phyloP scores from a whole-genome alignment of 2,329 filamentous ascomycete species.

The Dothideomycetes sp. region DNA sequence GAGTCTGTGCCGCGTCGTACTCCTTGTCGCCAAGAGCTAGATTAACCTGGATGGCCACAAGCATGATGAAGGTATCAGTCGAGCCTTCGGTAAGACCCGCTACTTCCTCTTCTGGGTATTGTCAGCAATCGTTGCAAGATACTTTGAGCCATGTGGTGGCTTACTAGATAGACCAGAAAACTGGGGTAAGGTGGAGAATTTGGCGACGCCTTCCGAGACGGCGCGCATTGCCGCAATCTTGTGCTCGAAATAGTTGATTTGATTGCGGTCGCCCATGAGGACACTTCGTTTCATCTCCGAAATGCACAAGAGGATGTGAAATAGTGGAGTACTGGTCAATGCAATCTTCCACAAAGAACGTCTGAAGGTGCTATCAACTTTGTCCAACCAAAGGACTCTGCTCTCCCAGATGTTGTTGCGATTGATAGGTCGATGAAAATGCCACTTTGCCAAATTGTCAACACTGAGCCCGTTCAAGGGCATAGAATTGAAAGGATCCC shows the following conservation, averaged over 20 bases:
- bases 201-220: conserved; percentile 7
- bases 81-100: conserved; percentile 2
- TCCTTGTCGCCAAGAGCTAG: conserved; percentile 8
- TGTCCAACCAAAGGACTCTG: conserved; percentile 11
- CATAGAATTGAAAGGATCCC: conserved; percentile 10
- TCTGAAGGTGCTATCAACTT: conserved; percentile 8
- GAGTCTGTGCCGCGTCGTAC: conserved; percentile 9
- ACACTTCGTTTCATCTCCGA: conserved; percentile 11
- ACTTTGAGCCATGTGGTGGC: background rate
- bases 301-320: conserved; percentile 7
- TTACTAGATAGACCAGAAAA: conserved; percentile 6
- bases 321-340: conserved; percentile 8
- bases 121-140: background rate
- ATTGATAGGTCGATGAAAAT: conserved; percentile 9
- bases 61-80: conserved; percentile 8
- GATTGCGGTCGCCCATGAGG: conserved; percentile 6
- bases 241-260: conserved; percentile 10
- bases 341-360: conserved; percentile 6
- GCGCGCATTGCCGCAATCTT: conserved; percentile 11
- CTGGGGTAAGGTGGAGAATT: conserved; percentile 6
- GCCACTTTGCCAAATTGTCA: conserved; percentile 8
- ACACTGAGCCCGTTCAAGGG: conserved; percentile 9
- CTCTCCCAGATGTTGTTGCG: conserved; percentile 11
- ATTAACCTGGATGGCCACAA: conserved; percentile 9
- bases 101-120: background rate